phyloP scores from a whole-genome alignment of 805 yeast genomes.

The Cyberlindnera meyerae region DNA sequence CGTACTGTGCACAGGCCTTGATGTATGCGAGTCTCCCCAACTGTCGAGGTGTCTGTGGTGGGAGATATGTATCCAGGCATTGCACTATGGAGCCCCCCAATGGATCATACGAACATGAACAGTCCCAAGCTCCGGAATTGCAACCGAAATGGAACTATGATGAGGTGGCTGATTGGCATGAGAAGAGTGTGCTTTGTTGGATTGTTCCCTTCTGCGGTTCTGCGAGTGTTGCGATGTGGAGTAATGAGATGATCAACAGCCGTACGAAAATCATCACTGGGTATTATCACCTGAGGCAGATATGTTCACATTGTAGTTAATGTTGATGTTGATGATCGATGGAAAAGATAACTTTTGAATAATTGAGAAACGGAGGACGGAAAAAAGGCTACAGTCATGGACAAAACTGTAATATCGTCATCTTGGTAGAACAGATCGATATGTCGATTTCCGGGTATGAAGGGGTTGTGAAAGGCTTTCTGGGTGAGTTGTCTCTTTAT shows the following conservation, averaged over 20 bases:
- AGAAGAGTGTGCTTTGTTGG: constrained; percentile 21
- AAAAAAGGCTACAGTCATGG: too few species aligned
- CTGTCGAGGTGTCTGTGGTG: constrained; percentile 2
- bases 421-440: too few species aligned
- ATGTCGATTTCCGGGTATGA: too few species aligned
- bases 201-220: constrained; percentile 20
- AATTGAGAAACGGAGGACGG: too few species aligned
- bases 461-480: too few species aligned
- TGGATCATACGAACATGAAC: constrained; percentile 21
- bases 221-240: constrained; percentile 1
- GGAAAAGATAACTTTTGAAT: constrained; percentile 12
- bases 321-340: too few species aligned
- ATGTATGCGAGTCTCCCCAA: constrained; percentile 10
- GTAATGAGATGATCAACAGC: background rate
- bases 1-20: constrained; percentile 6
- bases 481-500: too few species aligned
- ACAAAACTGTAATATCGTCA: too few species aligned
- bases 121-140: constrained; percentile 9
- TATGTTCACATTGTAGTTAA: too few species aligned
- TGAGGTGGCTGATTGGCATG: constrained; percentile 20
- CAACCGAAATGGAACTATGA: constrained; percentile 19
- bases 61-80: constrained; percentile 20
- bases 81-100: constrained; percentile 16
- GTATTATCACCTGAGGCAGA: too few species aligned
- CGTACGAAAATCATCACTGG: background rate